phyloP scores from a whole-genome alignment of 305 asterid species.

The Rubia peregrina region DNA sequence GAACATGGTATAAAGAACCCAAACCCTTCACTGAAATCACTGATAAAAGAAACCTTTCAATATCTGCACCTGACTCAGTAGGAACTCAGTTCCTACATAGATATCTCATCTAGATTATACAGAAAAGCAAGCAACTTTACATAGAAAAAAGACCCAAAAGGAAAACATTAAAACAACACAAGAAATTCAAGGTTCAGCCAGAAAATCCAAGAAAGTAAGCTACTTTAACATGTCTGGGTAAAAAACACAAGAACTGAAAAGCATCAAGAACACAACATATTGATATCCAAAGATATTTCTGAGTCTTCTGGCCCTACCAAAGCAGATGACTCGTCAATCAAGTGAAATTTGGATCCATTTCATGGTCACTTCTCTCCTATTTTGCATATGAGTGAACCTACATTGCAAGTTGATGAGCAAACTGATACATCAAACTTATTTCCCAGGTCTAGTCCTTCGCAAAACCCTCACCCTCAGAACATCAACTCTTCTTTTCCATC shows the following conservation, averaged over 20 bases:
- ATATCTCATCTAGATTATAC: too few relatives aligned
- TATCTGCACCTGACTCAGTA: too few relatives aligned
- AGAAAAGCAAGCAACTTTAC: not conserved
- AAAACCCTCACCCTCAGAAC: constrained; percentile 15
- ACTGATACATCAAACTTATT: constrained; percentile 18
- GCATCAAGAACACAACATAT: too few relatives aligned
- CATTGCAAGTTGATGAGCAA: constrained; percentile 19
- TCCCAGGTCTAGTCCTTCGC: constrained; percentile 20
- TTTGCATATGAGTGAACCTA: constrained; percentile 9
- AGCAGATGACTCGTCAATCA: constrained; percentile 19
- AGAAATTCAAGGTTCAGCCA: not conserved
- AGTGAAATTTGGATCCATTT: constrained; percentile 27
- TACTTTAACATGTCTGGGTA: not conserved
- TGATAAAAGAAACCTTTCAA: too few relatives aligned
- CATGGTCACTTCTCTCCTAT: constrained; percentile 17
- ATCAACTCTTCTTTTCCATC: constrained; percentile 32
- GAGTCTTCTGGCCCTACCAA: constrained; percentile 17
- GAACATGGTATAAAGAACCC: too few relatives aligned
- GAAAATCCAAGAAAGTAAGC: not conserved
- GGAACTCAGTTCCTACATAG: too few relatives aligned
- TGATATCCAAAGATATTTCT: too few relatives aligned
- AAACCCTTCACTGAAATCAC: too few relatives aligned
- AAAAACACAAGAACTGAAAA: too few relatives aligned
- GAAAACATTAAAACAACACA: not conserved
- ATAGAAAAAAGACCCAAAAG: not conserved